Percentiles rank a stretch among this genome's conserved stretches.
These are phyloP conservation scores for Xylaria venustula DNA, from an alignment of 495 filamentous ascomycete genomes.

Conservation along the genomic window DNA sequence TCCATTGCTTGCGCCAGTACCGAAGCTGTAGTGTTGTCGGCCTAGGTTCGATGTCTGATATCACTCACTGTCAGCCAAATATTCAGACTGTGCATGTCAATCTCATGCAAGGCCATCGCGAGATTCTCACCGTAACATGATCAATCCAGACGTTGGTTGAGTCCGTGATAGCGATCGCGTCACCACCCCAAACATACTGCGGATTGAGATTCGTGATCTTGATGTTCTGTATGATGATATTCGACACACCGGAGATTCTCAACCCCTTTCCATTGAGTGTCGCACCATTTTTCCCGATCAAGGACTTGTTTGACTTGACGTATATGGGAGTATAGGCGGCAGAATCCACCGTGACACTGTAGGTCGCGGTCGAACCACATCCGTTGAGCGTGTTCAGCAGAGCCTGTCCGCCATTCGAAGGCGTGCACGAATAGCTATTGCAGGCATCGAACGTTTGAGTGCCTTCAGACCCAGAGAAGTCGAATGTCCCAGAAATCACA, in stretches of 20 bases:
- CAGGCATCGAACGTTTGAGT: slow-evolving; percentile 45
- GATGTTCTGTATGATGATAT: slow-evolving; percentile 38
- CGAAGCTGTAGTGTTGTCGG: no score
- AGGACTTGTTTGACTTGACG: slow-evolving; percentile 34
- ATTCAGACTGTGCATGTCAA: no score
- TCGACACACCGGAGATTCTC: slow-evolving; percentile 32
- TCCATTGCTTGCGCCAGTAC: no score
- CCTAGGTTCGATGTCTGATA: neutral
- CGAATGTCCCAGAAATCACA: slow-evolving; percentile 47
- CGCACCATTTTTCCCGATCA: slow-evolving; percentile 28
- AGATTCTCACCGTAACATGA: slow-evolving; percentile 35
- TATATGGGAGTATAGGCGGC: slow-evolving; percentile 30
- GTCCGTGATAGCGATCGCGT: slow-evolving; percentile 34
- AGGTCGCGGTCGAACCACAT: slow-evolving; percentile 25
- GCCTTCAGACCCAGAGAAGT: slow-evolving; percentile 44
- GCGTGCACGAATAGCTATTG: slow-evolving; percentile 41
- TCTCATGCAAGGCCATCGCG: no score
- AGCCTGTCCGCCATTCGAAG: slow-evolving; percentile 9
- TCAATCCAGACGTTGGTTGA: slow-evolving; percentile 35
- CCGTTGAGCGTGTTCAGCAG: slow-evolving; percentile 52
- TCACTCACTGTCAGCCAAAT: neutral
- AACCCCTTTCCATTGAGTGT: slow-evolving; percentile 37
- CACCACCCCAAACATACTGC: slow-evolving; percentile 39
- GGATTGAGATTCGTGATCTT: slow-evolving; percentile 33
- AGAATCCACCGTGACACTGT: slow-evolving; percentile 39